Evolutionary conservation across 306 rosid genomes (phyloP).

Genomic region (Dalbergia cochinchinensis): DNA sequence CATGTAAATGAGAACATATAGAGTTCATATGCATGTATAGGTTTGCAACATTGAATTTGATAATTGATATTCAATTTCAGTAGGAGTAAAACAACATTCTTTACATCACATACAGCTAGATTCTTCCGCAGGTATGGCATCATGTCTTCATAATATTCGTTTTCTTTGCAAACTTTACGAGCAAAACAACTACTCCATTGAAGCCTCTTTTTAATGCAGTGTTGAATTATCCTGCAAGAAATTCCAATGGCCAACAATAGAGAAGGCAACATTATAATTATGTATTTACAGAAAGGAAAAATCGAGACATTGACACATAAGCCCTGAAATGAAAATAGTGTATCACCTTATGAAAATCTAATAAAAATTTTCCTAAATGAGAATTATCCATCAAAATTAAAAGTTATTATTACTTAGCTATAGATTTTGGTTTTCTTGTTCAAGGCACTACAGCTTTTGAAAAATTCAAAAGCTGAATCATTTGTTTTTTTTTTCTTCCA

Average conservation of each 20-base stretch:
- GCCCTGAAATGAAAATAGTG: slow-evolving; percentile 27
- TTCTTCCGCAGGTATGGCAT: slow-evolving; percentile 86
- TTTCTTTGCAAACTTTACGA: slow-evolving; percentile 78
- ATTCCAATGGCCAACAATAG: slow-evolving; percentile 33
- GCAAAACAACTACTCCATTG: slow-evolving; percentile 84
- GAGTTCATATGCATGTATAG: slow-evolving; percentile 16
- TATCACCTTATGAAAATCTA: slow-evolving; percentile 4
- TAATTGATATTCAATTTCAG: slow-evolving; percentile 19
- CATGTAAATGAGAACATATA: neutral
- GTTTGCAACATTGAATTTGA: slow-evolving; percentile 21
- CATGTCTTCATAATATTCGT: slow-evolving; percentile 90
- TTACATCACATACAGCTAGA: slow-evolving; percentile 73
- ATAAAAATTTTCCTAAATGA: neutral
- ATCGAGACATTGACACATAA: neutral
- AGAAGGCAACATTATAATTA: slow-evolving; percentile 10
- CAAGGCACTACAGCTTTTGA: neutral
- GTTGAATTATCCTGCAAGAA: slow-evolving; percentile 75
- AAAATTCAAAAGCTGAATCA: slow-evolving; percentile 26
- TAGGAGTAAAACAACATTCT: slow-evolving; percentile 30
- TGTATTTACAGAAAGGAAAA: neutral
- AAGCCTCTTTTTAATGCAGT: slow-evolving; percentile 90
- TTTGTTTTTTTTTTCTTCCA: neutral
- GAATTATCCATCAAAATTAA: neutral
- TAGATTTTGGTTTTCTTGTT: neutral
- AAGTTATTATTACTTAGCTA: neutral